These are phyloP conservation scores for Asclepias syriaca DNA, from an alignment of 257 asterid species.

Conservation along the genomic window DNA sequence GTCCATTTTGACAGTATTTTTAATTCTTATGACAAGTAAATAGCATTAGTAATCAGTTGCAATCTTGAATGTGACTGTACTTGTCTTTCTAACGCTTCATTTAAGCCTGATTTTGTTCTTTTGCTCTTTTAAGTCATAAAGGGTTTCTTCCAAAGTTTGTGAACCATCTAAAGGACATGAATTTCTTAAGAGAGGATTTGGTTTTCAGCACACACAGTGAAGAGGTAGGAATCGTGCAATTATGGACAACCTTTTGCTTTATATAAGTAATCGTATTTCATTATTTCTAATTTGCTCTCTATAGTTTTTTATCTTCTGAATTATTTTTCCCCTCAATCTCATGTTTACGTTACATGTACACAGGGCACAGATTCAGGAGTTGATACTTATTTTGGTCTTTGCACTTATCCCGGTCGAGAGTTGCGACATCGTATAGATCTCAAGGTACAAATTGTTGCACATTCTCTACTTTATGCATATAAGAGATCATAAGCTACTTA, in stretches of 20 bases:
- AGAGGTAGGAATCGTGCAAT: conserved; percentile 47
- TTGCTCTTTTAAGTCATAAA: conserved; percentile 51
- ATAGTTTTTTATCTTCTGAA: conserved; percentile 5
- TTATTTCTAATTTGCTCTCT: not conserved
- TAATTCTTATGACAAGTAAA: not conserved
- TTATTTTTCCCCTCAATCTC: conserved; percentile 1
- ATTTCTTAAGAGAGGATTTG: conserved; percentile 82
- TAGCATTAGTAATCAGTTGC: not conserved
- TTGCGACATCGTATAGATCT: conserved; percentile 85
- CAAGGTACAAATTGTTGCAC: conserved; percentile 42
- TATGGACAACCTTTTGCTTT: not conserved
- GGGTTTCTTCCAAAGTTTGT: conserved; percentile 81
- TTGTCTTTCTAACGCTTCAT: not conserved
- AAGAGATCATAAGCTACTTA: conserved; percentile 66
- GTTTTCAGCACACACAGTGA: conserved; percentile 77
- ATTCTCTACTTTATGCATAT: not conserved
- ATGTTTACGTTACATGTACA: not conserved
- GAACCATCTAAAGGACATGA: conserved; percentile 61
- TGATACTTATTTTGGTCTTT: conserved; percentile 93
- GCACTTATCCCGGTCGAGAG: conserved; percentile 82
- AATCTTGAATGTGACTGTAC: not conserved
- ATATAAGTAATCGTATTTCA: not conserved
- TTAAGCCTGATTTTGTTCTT: conserved; percentile 3
- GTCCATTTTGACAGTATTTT: not conserved
- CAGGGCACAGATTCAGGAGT: conserved; percentile 91